phyloP scores from a whole-genome alignment of 192 early-diverging fungal species.

The Coemansia sp. region DNA sequence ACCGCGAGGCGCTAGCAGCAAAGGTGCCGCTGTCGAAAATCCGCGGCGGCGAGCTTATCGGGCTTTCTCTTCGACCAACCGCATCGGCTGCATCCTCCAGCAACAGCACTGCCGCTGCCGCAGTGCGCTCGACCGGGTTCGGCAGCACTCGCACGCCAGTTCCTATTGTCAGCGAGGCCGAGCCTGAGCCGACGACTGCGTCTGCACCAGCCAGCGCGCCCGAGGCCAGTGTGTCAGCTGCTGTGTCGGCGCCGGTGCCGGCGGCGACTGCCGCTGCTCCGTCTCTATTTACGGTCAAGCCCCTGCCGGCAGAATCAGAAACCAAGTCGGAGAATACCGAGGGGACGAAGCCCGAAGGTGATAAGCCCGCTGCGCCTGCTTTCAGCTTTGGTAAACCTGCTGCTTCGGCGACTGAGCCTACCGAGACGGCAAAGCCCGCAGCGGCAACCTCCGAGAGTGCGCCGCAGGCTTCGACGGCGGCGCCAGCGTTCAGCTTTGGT shows the following conservation, averaged over 20 bases:
- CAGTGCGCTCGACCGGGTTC: constrained; percentile 42
- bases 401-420: background rate
- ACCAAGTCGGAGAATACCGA: background rate
- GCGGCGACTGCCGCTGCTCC: background rate
- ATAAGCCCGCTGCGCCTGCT: constrained; percentile 3
- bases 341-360: background rate
- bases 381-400: constrained; percentile 20
- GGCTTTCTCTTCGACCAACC: constrained; percentile 33
- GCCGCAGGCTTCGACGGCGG: background rate
- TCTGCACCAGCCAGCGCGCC: background rate
- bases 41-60: constrained; percentile 47
- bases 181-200: background rate
- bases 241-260: background rate
- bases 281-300: background rate
- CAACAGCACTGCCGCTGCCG: background rate
- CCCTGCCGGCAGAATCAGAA: background rate
- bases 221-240: background rate
- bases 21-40: constrained; percentile 43
- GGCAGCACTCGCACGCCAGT: constrained; percentile 41
- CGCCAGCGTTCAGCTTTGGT: constrained; percentile 18
- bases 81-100: constrained; percentile 7
- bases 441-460: constrained; percentile 4
- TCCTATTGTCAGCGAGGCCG: constrained; percentile 30
- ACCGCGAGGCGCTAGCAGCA: constrained; percentile 39
- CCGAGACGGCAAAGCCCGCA: constrained; percentile 6